These are phyloP conservation scores for Suhomyces terraborum DNA, from an alignment of 1,139 yeast species.

Conservation along the genomic window DNA sequence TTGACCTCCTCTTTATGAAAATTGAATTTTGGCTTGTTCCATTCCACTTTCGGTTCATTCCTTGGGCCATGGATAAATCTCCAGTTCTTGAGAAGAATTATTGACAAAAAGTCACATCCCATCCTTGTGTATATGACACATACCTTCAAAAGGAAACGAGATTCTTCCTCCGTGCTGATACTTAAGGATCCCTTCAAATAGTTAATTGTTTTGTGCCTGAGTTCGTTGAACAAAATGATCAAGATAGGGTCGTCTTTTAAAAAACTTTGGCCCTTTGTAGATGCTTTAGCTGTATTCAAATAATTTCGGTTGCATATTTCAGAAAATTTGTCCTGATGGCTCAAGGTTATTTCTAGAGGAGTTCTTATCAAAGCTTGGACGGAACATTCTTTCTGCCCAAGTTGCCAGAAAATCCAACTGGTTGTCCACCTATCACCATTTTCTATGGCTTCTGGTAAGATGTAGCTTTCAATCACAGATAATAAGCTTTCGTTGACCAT, in stretches of 20 bases:
- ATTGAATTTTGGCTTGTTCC: constrained; percentile 5
- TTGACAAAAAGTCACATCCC: constrained; percentile 86
- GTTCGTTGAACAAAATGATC: constrained; percentile 60
- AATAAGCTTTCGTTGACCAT: constrained; percentile 46
- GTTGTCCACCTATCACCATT: constrained; percentile 81
- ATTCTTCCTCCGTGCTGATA: constrained; percentile 55
- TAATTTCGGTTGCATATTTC: constrained; percentile 26
- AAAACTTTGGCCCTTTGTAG: constrained; percentile 31
- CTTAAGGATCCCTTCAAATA: constrained; percentile 52
- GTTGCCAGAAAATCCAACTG: constrained; percentile 80
- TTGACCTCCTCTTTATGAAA: constrained; percentile 7
- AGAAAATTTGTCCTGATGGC: constrained; percentile 24
- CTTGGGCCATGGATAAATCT: constrained; percentile 41
- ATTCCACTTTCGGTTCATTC: constrained; percentile 1
- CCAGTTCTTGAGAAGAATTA: constrained; percentile 70
- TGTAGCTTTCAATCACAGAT: constrained; percentile 49
- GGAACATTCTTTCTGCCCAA: constrained; percentile 52
- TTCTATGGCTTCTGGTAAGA: constrained; percentile 59
- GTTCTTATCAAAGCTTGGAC: constrained; percentile 66
- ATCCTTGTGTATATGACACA: constrained; percentile 72
- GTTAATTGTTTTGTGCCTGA: constrained; percentile 53
- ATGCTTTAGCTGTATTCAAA: constrained; percentile 19
- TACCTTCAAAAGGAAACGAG: constrained; percentile 60
- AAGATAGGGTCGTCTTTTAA: constrained; percentile 83
- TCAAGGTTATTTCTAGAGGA: constrained; percentile 47